Percentiles rank a stretch among this genome's conserved stretches.
These are phyloP conservation scores for Verticillium alfalfae DNA, from an alignment of 2,329 filamentous ascomycete genomes.

Conservation along the genomic window DNA sequence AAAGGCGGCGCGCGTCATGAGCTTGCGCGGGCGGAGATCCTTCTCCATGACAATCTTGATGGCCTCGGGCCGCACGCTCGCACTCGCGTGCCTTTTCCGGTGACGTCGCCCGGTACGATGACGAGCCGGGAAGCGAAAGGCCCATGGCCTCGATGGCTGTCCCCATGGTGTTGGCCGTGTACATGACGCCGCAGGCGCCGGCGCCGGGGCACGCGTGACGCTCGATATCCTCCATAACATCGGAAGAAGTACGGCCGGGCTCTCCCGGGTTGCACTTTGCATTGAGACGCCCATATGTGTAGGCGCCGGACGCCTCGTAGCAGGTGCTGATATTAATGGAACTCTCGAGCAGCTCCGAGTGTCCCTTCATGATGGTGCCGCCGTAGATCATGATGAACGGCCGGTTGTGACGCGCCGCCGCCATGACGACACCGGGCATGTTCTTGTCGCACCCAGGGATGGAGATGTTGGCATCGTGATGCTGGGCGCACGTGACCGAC, in stretches of 20 bases:
- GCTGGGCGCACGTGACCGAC: constrained; percentile 85
- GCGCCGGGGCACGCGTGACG: constrained; percentile 60
- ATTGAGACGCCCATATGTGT: constrained; percentile 70
- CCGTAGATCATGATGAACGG: constrained; percentile 96
- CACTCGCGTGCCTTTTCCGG: constrained; percentile 86
- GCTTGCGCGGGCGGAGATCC: constrained; percentile 74
- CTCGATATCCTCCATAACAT: constrained; percentile 82
- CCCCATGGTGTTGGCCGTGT: constrained; percentile 91
- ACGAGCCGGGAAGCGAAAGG: constrained; percentile 74
- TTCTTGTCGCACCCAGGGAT: constrained; percentile 97
- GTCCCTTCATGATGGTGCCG: constrained; percentile 84
- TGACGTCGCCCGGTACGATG: constrained; percentile 73
- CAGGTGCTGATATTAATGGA: constrained; percentile 84
- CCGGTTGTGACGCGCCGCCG: constrained; percentile 83
- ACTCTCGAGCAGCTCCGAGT: constrained; percentile 68
- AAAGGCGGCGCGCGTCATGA: constrained; percentile 74
- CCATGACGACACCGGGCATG: constrained; percentile 91
- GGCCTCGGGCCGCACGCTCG: constrained; percentile 67
- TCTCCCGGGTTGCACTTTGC: constrained; percentile 58
- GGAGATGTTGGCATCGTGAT: constrained; percentile 87
- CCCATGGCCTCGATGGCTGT: constrained; percentile 88
- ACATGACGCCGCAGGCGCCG: constrained; percentile 81
- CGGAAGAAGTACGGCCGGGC: constrained; percentile 62
- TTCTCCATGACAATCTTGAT: constrained; percentile 76
- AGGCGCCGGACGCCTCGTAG: constrained; percentile 82